Base-by-base conservation (phyloP, 257 asterid genomes). In the Eustoma russellianum region DNA sequence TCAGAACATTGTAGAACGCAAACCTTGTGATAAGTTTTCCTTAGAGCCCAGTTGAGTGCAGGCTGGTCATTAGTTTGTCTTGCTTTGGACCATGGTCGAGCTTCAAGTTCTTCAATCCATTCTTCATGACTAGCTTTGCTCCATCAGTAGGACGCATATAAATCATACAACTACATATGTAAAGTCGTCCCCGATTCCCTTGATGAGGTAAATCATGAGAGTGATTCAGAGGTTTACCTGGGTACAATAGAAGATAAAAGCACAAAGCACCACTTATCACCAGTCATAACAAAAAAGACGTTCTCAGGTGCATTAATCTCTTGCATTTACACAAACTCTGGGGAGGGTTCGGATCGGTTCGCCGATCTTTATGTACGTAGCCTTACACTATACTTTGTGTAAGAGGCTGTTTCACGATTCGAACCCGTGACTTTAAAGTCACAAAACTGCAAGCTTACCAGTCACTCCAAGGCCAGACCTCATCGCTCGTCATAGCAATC, bases 201-300 rank as follows among this genome's bases (percentile, higher is more conserved):
- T 96, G 98, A 74, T 94, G 96, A 62, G 98, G 98, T 78, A 91
- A 70, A 68, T 77, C 90, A 19, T 85, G 95, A 76, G 99, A 89
- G 80, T 92, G 97, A 66, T 85, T 75, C 70, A 85, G 76, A 67
- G 97, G 97, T 72, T 92, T 77, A 92, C 99, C 99, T 92, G 88
- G 65, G 43, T 68, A 74, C 70, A 62, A 62, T 63, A 64, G 58
- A 48, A 56, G 64, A 77, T 56, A 63, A 69, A 59, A 74, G 50
- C 50, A 60, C 47, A 33, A 34, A 57, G 45, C 59, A 24, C 2
- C 52, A 30, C 45, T 38, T 53, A 41, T 60, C 65, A 66, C 66
- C 63, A 63, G n/a, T n/a, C n/a, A n/a, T n/a, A n/a, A n/a, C n/a
- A n/a, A n/a, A n/a, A n/a, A n/a, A n/a, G n/a, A n/a, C n/a, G n/a